phyloP scores from a whole-genome alignment of 805 yeast genomes.

The Yarrowia sp. region DNA sequence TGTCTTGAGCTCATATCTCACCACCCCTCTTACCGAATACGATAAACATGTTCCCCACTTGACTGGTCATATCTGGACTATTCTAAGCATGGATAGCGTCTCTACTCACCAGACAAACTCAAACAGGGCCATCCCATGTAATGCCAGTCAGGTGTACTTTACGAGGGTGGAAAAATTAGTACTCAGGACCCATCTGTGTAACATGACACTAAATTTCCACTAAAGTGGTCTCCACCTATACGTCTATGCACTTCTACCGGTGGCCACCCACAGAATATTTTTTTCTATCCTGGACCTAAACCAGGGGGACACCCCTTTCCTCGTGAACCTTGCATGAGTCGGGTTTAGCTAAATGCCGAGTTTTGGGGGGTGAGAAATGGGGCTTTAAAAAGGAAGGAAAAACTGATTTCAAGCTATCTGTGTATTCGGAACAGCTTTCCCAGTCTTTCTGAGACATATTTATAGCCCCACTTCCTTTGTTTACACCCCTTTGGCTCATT shows the following conservation, averaged over 20 bases:
- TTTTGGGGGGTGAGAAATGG: neutral
- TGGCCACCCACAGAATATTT: neutral
- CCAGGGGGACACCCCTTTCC: neutral
- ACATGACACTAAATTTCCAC: no score
- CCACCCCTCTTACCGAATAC: no score
- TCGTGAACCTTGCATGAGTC: conserved; percentile 26
- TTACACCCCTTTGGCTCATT: no score
- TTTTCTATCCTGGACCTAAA: conserved; percentile 3
- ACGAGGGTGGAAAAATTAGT: no score
- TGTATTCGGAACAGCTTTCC: neutral
- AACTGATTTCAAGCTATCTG: neutral
- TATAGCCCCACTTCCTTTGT: no score
- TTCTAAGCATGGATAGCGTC: neutral
- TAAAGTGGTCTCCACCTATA: no score
- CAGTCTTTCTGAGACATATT: no score
- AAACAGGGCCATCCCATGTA: neutral
- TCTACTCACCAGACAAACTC: neutral
- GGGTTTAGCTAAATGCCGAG: conserved; percentile 16
- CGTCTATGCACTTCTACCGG: no score
- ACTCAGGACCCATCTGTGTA: no score
- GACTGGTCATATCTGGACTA: no score
- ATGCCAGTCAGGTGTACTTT: neutral
- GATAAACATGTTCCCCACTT: no score
- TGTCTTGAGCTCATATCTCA: no score
- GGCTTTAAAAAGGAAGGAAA: neutral